Percentiles rank a stretch among this genome's conserved stretches.
Evolutionary conservation across 331 rosid genomes (phyloP).

Genomic region (Arachis monticola): DNA sequence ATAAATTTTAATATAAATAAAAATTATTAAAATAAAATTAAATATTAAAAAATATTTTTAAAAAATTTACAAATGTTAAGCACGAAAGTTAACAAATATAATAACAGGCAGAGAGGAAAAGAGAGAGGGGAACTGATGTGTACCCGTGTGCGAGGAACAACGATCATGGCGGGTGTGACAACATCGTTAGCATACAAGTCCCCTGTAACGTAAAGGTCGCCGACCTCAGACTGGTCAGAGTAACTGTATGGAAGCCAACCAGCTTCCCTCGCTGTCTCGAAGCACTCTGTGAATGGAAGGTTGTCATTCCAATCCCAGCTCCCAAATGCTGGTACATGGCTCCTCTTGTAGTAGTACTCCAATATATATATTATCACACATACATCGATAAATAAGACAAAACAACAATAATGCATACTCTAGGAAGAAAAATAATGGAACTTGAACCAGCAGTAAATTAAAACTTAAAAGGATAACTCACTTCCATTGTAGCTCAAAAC

Average conservation of each 20-base stretch:
- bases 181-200: conserved; percentile 75
- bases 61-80: no score
- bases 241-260: conserved; percentile 57
- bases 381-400: neutral
- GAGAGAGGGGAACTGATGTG: neutral
- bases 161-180: conserved; percentile 85
- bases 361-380: neutral
- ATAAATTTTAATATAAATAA: no score
- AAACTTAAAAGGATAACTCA: conserved; percentile 28
- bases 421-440: neutral
- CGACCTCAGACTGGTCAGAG: conserved; percentile 52
- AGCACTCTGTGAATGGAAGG: conserved; percentile 84
- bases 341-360: conserved; percentile 65
- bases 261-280: conserved; percentile 75
- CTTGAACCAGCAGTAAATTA: neutral
- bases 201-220: conserved; percentile 76
- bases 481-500: conserved; percentile 48
- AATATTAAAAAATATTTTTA: no score
- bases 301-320: conserved; percentile 95
- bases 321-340: conserved; percentile 81
- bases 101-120: neutral
- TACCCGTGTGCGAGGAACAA: conserved; percentile 85
- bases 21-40: no score
- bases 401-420: neutral
- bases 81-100: no score